Conservation (phyloP, 2,329 filamentous ascomycete genomes). For the Nothopassalora personata region DNA sequence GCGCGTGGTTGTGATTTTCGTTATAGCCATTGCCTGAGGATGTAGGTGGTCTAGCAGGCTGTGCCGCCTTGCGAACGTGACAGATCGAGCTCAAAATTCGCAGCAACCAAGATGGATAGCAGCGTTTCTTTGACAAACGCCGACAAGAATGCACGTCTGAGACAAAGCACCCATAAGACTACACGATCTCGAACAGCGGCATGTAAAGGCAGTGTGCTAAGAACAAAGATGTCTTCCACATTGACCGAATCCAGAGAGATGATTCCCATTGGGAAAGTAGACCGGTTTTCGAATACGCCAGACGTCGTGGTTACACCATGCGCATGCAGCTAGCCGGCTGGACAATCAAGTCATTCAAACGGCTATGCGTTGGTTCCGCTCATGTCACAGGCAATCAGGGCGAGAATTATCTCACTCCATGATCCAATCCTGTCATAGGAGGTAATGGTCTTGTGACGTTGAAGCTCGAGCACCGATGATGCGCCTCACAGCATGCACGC, state of each 20-base stretch:
- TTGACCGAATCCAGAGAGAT: neutral
- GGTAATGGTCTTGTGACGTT: no score
- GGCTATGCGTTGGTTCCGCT: neutral
- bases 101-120: no score
- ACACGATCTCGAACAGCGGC: neutral
- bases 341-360: neutral
- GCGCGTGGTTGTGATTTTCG: neutral
- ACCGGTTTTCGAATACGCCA: no score
- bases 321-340: neutral
- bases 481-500: no score
- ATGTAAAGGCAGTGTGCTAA: neutral
- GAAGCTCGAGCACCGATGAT: no score
- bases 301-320: neutral
- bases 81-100: no score
- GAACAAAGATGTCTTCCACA: neutral
- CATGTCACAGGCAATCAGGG: neutral
- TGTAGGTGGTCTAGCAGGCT: neutral
- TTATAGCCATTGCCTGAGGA: neutral
- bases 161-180: neutral
- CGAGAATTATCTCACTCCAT: neutral
- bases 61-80: no score
- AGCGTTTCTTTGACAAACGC: neutral
- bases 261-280: neutral
- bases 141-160: neutral
- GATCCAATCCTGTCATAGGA: no score